Conservation (phyloP, 2,329 filamentous ascomycete species). For the Xylariaceae sp. region DNA sequence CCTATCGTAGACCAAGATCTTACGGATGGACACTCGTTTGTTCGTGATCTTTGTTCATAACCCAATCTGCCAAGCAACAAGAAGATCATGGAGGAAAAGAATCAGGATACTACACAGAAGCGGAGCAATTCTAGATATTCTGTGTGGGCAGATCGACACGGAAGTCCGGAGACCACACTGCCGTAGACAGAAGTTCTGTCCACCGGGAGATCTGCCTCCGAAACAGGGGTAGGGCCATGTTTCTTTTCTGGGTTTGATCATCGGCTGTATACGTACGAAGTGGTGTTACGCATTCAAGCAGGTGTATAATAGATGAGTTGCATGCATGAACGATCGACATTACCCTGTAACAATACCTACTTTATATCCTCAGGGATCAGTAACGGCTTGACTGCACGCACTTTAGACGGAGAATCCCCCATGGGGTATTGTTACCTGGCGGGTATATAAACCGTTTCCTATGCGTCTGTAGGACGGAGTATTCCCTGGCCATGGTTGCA, state of each 20-base stretch:
- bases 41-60: neutral
- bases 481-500: neutral
- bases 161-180: neutral
- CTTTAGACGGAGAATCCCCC: neutral
- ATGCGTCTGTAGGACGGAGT: neutral
- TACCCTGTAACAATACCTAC: too few species aligned
- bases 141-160: neutral
- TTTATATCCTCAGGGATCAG: neutral
- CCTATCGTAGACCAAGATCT: neutral
- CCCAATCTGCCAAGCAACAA: constrained; percentile 6
- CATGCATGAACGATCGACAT: neutral
- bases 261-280: neutral
- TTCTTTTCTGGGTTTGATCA: constrained; percentile 5
- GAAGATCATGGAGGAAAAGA: neutral
- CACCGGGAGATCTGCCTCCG: constrained; percentile 18
- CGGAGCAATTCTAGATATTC: neutral
- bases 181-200: neutral
- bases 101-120: neutral
- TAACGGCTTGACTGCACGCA: neutral
- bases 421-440: neutral
- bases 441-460: neutral
- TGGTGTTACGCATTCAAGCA: neutral
- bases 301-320: neutral
- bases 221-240: constrained; percentile 3
- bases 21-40: neutral